Conservation (phyloP, 352 stramenopile genomes). For the Phytopythium aichiense region DNA sequence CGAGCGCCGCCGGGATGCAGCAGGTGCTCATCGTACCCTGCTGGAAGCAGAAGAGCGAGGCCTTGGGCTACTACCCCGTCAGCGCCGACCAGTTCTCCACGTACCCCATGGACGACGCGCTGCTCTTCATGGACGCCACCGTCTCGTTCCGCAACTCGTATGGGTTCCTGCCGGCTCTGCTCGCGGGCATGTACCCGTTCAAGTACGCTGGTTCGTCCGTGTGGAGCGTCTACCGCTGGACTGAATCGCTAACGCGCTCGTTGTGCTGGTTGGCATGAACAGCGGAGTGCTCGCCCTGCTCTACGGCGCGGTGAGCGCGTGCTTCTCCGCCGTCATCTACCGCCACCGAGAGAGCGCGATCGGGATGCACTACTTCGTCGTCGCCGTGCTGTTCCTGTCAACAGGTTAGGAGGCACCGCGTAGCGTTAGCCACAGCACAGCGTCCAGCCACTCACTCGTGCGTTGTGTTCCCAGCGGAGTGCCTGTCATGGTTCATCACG, state of each 20-base stretch:
- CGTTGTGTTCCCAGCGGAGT: constrained; percentile 35
- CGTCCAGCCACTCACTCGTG: not conserved
- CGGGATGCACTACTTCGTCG: constrained; percentile 78
- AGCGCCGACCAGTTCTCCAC: constrained; percentile 60
- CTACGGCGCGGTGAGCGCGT: constrained; percentile 66
- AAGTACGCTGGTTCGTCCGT: constrained; percentile 40
- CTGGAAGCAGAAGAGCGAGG: constrained; percentile 80
- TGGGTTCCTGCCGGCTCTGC: constrained; percentile 72
- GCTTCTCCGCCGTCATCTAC: constrained; percentile 66
- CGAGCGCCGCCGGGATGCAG: constrained; percentile 47
- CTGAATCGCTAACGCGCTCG: not conserved
- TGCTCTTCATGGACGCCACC: constrained; percentile 55
- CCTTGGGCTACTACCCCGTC: constrained; percentile 68
- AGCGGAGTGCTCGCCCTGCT: constrained; percentile 68
- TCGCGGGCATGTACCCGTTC: constrained; percentile 83
- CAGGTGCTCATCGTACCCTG: constrained; percentile 67
- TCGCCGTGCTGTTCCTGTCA: constrained; percentile 72
- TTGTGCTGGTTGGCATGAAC: not conserved
- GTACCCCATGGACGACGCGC: constrained; percentile 71
- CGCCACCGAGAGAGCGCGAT: constrained; percentile 70
- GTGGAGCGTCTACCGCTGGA: not conserved
- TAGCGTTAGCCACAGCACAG: not conserved
- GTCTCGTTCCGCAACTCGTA: constrained; percentile 81
- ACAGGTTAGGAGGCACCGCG: constrained; percentile 30
- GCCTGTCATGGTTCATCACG: constrained; percentile 71